Evolutionary conservation across 108 stramenopile species (phyloP), one percentile per base, ranked within the genome.

Genomic region (Fistulifera solaris): DNA sequence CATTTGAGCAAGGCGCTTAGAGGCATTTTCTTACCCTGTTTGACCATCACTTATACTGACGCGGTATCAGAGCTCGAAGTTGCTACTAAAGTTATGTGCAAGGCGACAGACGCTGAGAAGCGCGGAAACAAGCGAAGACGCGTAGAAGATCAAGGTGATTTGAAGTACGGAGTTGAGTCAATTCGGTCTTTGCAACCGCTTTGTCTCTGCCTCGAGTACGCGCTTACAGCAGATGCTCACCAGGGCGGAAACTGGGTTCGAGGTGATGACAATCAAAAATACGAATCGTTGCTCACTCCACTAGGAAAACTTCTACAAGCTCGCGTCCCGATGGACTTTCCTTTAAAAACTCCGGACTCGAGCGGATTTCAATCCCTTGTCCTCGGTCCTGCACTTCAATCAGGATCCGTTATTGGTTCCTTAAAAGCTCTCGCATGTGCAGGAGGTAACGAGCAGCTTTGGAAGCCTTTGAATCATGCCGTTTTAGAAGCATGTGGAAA

Each of bases 401-500:
- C 38, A 6, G 90, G 90, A 1, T 78, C 71, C 55, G 84, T 92
- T 10, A 66, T 81, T 6, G 74, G 70, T 15, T 88, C 84, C 43
- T 24, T 92, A 6, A 79, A 78, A 1, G 81, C 86, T 6, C 66
- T 93, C 26, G 92, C 92, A 8, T 49, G 71, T 16, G 92, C 92
- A 18, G 87, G 85, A 48, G 92, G 92, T 1, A 79, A 87, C 44
- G 92, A 93, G 49, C 83, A 82, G 66, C 60, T 89, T 13, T 93
- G 92, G 92, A 93, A 93, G 54, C 87, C 92, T 16, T 70, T 93
- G 11, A 93, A 93, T 65, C 83, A 89, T 62, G 70, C 75, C 8
- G 77, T 93, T 23, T 57, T 93, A 48, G 77, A 83, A 66, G 81
- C 85, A 14, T 78, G 77, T 48, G 80, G 73, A n/a, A 63, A 80